Conservation (phyloP, 495 filamentous ascomycete genomes). For the Penicillium argentinense region DNA sequence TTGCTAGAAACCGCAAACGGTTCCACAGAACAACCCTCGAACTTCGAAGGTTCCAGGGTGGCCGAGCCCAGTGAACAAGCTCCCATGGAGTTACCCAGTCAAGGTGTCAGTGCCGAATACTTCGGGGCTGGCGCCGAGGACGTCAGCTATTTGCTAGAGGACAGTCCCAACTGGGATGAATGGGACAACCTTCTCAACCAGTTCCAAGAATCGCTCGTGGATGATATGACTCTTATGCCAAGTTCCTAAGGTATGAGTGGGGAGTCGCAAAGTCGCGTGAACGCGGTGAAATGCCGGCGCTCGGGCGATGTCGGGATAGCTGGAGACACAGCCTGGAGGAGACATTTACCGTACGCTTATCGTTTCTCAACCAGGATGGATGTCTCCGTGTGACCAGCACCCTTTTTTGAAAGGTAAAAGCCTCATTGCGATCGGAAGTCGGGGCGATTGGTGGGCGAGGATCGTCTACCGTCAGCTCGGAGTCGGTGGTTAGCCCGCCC, state of each 20-base stretch:
- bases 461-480: conserved; percentile 12
- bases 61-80: background rate
- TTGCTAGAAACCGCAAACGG: conserved; percentile 5
- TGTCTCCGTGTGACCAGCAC: background rate
- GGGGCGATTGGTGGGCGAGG: conserved; percentile 13
- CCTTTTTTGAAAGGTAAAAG: background rate
- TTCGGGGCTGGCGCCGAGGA: conserved; percentile 4
- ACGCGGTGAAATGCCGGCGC: too few relatives aligned
- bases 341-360: too few relatives aligned
- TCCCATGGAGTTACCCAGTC: conserved; percentile 7
- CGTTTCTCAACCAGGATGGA: background rate
- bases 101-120: conserved; percentile 1
- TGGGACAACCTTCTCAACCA: conserved; percentile 36
- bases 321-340: too few relatives aligned
- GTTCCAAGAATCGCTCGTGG: conserved; percentile 25
- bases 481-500: conserved; percentile 15
- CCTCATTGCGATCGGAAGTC: background rate
- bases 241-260: background rate
- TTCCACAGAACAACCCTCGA: background rate
- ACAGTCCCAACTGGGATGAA: conserved; percentile 35
- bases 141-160: conserved; percentile 15
- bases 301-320: background rate
- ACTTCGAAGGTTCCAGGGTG: background rate
- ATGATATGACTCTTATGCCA: conserved; percentile 17
- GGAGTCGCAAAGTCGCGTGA: background rate